Evolutionary conservation across 2,329 filamentous ascomycete species (phyloP), one percentile per base, ranked within the genome.

Genomic region (Blastomyces silverae): DNA sequence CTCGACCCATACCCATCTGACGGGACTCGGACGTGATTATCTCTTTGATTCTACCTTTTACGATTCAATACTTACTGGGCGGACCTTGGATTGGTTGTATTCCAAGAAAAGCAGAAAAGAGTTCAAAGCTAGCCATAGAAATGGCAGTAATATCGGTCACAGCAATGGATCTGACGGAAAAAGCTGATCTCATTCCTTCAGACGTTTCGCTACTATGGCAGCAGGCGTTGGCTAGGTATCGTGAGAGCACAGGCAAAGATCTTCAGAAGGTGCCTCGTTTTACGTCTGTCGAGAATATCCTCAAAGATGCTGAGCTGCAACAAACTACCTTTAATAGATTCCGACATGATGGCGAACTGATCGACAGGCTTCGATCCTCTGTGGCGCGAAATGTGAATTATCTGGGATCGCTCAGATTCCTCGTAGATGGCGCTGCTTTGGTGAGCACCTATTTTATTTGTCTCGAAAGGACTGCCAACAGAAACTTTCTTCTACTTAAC

Each of bases 401-500:
- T 31, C 11, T 57, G 31, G 31, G 37, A 57, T 57, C 55, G 10
- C 31, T 57, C 31, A 39, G 5, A 31, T 39, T 57, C 31, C n/a
- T 57, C 17, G 55, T 57, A n/a, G 55, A 57, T 57, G 31, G 28
- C 11, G 53, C 55, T 57, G 55, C 55, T 57, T 57, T 57, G 31
- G 55, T 57, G 31, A 22, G 31, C 55, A 37, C 8, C 34, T 57
- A 39, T 37, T 57, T n/a, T 34, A 37, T 22, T 34, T 57, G 5
- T 55, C 25, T 31, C 8, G 5, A 31, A 31, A 20, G 13, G 28
- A 31, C 11, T 34, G 11, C 28, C 28, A n/a, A 17, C 13, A 8
- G 25, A 20, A n/a, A 3, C 3, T 56, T 10, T 4, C 28, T 56
- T 56, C 28, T 37, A 31, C 11, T 6, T 31, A 20, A 15, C 2